Conservation (phyloP, 768 basidiomycete species). For the Leucogyrophana mollusca region DNA sequence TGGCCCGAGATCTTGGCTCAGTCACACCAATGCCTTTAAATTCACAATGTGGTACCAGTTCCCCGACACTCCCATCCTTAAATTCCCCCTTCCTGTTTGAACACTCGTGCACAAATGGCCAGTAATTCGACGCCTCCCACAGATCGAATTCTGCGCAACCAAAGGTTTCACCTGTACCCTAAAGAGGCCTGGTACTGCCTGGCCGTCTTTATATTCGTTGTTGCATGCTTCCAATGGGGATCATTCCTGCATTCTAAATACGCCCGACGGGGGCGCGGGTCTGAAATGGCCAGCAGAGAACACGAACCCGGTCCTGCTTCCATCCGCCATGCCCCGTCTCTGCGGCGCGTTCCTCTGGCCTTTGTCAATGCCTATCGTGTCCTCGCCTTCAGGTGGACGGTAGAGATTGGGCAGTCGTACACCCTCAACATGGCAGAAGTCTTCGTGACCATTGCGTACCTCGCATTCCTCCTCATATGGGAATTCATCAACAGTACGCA, state of each 20-base stretch:
- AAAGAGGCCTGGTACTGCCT: conserved; percentile 13
- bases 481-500: conserved; percentile 36
- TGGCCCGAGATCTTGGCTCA: too few relatives aligned
- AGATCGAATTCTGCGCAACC: too few relatives aligned
- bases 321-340: conserved; percentile 8
- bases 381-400: conserved; percentile 33
- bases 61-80: too few relatives aligned
- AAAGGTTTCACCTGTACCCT: conserved; percentile 8
- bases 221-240: conserved; percentile 19
- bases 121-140: too few relatives aligned
- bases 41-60: too few relatives aligned
- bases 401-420: conserved; percentile 33
- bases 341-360: conserved; percentile 26
- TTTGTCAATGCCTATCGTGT: conserved; percentile 33
- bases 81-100: too few relatives aligned
- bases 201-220: conserved; percentile 7
- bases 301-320: conserved; percentile 2
- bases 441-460: conserved; percentile 34
- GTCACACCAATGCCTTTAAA: too few relatives aligned
- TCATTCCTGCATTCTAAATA: conserved; percentile 12
- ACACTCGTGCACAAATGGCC: too few relatives aligned
- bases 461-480: conserved; percentile 35
- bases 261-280: conserved; percentile 7
- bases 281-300: not conserved
- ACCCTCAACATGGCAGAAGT: conserved; percentile 42